These are phyloP conservation scores for Mucuna pruriens DNA, from an alignment of 306 rosid species.

Conservation along the genomic window DNA sequence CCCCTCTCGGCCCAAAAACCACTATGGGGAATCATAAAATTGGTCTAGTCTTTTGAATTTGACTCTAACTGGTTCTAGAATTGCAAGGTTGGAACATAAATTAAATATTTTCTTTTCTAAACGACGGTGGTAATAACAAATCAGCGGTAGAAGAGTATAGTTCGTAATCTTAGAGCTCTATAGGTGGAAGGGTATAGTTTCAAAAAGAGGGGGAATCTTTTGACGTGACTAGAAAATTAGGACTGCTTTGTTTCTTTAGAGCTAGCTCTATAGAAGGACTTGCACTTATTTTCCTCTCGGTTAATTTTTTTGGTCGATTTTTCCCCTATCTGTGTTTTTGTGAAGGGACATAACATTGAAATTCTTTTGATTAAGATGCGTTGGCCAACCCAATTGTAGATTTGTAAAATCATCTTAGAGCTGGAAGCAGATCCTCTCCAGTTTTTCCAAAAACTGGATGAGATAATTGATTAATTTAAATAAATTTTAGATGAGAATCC, in stretches of 20 bases:
- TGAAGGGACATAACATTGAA: neutral
- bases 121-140: neutral
- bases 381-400: neutral
- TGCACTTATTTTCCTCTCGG: neutral
- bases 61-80: constrained; percentile 3
- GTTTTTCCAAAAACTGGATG: too few species aligned
- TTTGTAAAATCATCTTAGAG: neutral
- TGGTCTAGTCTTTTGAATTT: constrained; percentile 8
- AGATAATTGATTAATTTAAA: too few species aligned
- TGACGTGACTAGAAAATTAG: neutral
- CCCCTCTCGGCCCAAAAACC: neutral
- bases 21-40: neutral
- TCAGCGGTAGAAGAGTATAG: neutral
- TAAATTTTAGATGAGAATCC: constrained; percentile 2
- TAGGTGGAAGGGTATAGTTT: too few species aligned
- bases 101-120: neutral
- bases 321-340: neutral
- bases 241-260: neutral
- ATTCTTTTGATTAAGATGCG: neutral
- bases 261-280: neutral
- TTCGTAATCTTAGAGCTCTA: too few species aligned
- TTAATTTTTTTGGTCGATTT: neutral
- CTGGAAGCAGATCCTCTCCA: too few species aligned
- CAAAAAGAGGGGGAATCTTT: constrained; percentile 2
- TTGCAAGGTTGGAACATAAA: neutral